Conservation (phyloP, 208 protist species). For the Trypanosoma cruzi region DNA sequence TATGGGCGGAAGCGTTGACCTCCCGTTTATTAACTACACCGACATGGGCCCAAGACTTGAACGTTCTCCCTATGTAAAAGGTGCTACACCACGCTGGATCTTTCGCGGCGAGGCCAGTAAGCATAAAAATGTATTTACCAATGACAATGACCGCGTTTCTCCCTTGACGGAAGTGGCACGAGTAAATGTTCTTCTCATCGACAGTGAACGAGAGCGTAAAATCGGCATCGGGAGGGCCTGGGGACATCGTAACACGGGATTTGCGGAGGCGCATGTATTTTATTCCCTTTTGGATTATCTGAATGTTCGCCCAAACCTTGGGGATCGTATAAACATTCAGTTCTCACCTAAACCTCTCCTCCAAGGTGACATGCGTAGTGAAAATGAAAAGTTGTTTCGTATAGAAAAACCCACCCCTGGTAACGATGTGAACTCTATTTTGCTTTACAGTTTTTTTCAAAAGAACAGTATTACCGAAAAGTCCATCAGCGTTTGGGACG, state of each 20-base stretch:
- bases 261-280: conserved; percentile 83
- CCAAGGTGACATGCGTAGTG: neutral
- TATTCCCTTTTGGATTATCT: conserved; percentile 68
- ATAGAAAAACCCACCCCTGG: neutral
- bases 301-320: conserved; percentile 48
- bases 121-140: conserved; percentile 12
- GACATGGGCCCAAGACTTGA: conserved; percentile 27
- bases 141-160: neutral
- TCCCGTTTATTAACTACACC: conserved; percentile 65
- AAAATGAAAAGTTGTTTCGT: neutral
- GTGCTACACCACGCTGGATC: conserved; percentile 67
- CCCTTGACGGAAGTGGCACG: neutral
- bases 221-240: conserved; percentile 89
- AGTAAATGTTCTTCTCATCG: conserved; percentile 67
- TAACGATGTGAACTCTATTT: neutral
- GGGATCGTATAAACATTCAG: conserved; percentile 60
- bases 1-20: conserved; percentile 19
- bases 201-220: conserved; percentile 60
- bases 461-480: conserved; percentile 40
- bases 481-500: conserved; percentile 36
- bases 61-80: conserved; percentile 30
- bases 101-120: conserved; percentile 34
- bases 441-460: neutral
- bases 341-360: conserved; percentile 1
- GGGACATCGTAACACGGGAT: conserved; percentile 72